phyloP scores from a whole-genome alignment of 2,329 filamentous ascomycete species.

The Tolypocladium capitatum region DNA sequence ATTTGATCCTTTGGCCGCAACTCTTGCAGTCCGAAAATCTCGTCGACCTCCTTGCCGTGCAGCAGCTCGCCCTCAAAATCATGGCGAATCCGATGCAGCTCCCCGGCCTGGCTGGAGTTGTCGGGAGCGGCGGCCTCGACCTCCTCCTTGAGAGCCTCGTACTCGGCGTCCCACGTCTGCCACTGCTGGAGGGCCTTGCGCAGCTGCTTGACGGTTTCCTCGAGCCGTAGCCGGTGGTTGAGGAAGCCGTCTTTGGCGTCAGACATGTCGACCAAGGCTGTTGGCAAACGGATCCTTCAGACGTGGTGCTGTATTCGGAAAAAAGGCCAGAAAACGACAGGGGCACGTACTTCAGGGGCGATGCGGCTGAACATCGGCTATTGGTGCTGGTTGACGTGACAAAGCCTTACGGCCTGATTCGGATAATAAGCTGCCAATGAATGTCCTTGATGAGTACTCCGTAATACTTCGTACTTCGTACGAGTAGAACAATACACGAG shows the following conservation, averaged over 20 bases:
- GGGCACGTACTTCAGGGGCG: no score
- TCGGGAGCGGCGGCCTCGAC: conserved; percentile 44
- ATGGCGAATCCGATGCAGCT: conserved; percentile 43
- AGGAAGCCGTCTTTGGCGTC: conserved; percentile 38
- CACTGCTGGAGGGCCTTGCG: conserved; percentile 70
- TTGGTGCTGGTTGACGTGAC: no score
- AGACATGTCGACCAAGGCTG: conserved; percentile 20
- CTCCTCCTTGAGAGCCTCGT: conserved; percentile 78
- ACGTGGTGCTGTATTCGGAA: not conserved
- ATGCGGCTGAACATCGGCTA: no score
- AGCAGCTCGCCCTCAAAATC: conserved; percentile 51
- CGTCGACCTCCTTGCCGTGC: conserved; percentile 40
- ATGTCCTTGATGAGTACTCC: no score
- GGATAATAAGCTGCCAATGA: no score
- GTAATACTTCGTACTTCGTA: no score
- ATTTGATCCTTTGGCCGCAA: conserved; percentile 29
- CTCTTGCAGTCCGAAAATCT: conserved; percentile 24
- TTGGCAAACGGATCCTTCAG: not conserved
- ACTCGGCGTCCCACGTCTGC: conserved; percentile 84
- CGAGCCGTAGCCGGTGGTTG: conserved; percentile 59
- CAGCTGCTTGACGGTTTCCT: conserved; percentile 58
- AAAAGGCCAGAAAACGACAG: not conserved
- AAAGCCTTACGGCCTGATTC: no score
- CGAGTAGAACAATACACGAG: no score
- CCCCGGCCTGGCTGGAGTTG: conserved; percentile 27